Evolutionary conservation across 2,329 filamentous ascomycete species (phyloP).

Genomic region (Chaetomium strumarium): DNA sequence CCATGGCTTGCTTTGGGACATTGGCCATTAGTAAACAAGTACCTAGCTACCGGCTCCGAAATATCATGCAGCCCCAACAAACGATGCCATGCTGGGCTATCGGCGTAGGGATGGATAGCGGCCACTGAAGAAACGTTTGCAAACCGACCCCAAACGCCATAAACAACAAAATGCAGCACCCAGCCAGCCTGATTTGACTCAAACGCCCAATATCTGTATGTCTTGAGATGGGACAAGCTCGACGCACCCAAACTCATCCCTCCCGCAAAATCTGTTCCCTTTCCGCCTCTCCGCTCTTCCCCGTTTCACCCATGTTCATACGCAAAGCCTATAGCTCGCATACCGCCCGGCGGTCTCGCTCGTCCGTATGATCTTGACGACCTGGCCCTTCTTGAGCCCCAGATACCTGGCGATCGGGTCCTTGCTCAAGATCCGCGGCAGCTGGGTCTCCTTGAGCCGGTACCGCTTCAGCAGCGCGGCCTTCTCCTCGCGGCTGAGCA

Average conservation of each 20-base stretch:
- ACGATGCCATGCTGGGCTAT: too few species aligned
- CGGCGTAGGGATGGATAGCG: too few species aligned
- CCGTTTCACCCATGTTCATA: slow-evolving; percentile 34
- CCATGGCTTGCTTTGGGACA: too few species aligned
- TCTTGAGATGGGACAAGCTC: too few species aligned
- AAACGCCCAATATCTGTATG: too few species aligned
- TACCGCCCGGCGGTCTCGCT: slow-evolving; percentile 95
- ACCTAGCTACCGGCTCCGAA: too few species aligned
- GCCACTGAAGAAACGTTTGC: too few species aligned
- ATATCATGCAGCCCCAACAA: too few species aligned
- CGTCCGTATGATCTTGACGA: slow-evolving; percentile 96
- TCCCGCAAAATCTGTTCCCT: not conserved
- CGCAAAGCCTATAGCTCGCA: slow-evolving; percentile 79
- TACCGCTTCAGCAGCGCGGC: slow-evolving; percentile 78
- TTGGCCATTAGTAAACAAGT: too few species aligned
- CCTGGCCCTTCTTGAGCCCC: slow-evolving; percentile 82
- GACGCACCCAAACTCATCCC: not conserved
- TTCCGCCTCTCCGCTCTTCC: not conserved
- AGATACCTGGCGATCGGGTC: slow-evolving; percentile 92
- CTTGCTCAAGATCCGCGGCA: slow-evolving; percentile 83
- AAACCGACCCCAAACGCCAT: too few species aligned
- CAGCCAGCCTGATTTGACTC: too few species aligned
- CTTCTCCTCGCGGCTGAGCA: slow-evolving; percentile 90
- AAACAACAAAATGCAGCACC: too few species aligned
- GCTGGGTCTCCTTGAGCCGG: slow-evolving; percentile 92